Conservation (phyloP, 202 grass and related monocot genomes). For the Brachypodium distachyon region DNA sequence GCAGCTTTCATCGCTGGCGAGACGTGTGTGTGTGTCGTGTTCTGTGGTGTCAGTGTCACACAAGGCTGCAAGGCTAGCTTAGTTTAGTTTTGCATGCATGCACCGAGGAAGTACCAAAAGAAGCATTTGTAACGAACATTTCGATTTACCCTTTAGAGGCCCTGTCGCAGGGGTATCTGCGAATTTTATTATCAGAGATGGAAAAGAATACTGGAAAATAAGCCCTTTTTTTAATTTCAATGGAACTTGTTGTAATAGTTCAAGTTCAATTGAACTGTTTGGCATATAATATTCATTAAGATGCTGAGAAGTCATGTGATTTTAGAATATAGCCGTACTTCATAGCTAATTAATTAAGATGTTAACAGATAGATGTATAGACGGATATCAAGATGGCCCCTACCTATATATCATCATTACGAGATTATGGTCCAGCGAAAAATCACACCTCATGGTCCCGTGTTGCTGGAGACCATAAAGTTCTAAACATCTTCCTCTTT, state of each 20-base stretch:
- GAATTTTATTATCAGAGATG: neutral
- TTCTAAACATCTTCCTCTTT: constrained; percentile 2
- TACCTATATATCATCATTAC: neutral
- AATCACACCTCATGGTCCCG: constrained; percentile 26
- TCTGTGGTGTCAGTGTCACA: constrained; percentile 40
- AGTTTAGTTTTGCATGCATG: constrained; percentile 28
- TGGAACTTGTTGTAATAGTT: neutral
- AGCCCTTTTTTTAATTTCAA: neutral
- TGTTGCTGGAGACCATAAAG: constrained; percentile 14
- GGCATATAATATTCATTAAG: neutral
- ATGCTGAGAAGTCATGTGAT: neutral
- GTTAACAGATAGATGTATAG: neutral
- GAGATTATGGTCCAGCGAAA: constrained; percentile 10
- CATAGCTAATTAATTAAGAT: neutral
- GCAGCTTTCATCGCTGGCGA: constrained; percentile 17
- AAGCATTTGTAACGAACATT: neutral
- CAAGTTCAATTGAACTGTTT: neutral
- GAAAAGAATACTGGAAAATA: neutral
- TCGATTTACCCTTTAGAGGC: constrained; percentile 11
- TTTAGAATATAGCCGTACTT: neutral
- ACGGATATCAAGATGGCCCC: neutral
- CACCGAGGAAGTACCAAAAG: constrained; percentile 25
- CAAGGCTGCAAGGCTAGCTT: constrained; percentile 13
- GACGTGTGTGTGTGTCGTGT: constrained; percentile 17
- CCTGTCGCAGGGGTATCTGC: neutral